Evolutionary conservation across 2,329 filamentous ascomycete genomes (phyloP).

Genomic region (Xylariaceae sp.): DNA sequence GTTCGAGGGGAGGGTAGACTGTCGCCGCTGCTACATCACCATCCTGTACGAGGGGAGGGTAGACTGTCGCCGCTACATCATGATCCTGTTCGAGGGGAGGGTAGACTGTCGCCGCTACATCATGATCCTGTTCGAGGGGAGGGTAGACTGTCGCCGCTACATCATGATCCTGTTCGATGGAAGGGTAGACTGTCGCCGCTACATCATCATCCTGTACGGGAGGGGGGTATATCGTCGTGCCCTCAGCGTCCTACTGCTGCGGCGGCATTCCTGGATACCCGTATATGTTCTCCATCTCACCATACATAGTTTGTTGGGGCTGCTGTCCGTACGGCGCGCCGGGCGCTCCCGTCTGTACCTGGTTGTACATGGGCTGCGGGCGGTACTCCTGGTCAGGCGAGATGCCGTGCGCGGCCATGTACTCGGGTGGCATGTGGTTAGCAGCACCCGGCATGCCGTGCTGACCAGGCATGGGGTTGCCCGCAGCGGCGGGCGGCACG

Average conservation of each 20-base stretch:
- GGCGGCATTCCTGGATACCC: constrained; percentile 73
- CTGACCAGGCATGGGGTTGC: constrained; percentile 47
- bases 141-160: no score
- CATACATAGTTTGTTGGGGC: constrained; percentile 71
- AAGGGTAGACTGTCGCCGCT: no score
- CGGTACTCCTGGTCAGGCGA: constrained; percentile 73
- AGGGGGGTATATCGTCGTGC: constrained; percentile 14
- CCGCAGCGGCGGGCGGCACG: constrained; percentile 39
- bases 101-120: no score
- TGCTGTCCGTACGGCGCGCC: constrained; percentile 70
- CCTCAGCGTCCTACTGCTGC: constrained; percentile 50
- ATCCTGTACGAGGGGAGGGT: no score
- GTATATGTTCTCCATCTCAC: constrained; percentile 80
- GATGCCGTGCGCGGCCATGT: constrained; percentile 60
- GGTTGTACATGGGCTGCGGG: constrained; percentile 74
- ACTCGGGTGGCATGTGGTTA: constrained; percentile 60
- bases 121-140: no score
- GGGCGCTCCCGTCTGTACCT: constrained; percentile 66
- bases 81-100: no score
- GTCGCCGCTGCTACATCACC: no score
- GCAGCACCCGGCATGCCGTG: constrained; percentile 49
- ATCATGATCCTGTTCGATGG: no score
- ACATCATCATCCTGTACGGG: constrained; percentile 3
- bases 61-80: no score
- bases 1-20: no score